Evolutionary conservation across 1,139 yeast genomes (phyloP).

Genomic region (Blastobotrys persicus): DNA sequence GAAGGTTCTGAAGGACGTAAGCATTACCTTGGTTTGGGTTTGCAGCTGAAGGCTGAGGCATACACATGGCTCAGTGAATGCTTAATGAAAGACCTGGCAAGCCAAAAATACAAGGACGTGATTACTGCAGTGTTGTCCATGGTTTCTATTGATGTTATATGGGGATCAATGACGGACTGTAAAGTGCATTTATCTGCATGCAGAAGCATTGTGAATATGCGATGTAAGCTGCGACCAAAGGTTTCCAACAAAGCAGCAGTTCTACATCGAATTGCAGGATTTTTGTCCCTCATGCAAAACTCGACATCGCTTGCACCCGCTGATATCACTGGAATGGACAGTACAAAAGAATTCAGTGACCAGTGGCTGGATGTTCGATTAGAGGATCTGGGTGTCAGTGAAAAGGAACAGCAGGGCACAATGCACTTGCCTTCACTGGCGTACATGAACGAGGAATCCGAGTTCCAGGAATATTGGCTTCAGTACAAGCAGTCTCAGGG

Average conservation of each 20-base stretch:
- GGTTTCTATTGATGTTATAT: slow-evolving; percentile 84
- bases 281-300: slow-evolving; percentile 72
- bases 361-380: slow-evolving; percentile 29
- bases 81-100: slow-evolving; percentile 43
- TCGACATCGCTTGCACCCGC: slow-evolving; percentile 34
- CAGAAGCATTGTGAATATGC: slow-evolving; percentile 67
- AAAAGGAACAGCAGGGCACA: background rate
- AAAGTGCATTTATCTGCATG: slow-evolving; percentile 72
- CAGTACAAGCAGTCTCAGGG: slow-evolving; percentile 19
- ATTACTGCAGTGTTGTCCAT: slow-evolving; percentile 79
- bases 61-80: slow-evolving; percentile 64
- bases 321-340: slow-evolving; percentile 15
- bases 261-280: slow-evolving; percentile 74
- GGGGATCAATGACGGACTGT: slow-evolving; percentile 92
- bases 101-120: slow-evolving; percentile 80
- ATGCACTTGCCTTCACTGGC: slow-evolving; percentile 20
- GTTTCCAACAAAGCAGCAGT: slow-evolving; percentile 73
- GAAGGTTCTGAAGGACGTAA: slow-evolving; percentile 59
- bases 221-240: slow-evolving; percentile 64
- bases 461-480: slow-evolving; percentile 32
- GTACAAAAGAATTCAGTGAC: slow-evolving; percentile 18
- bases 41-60: slow-evolving; percentile 72
- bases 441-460: slow-evolving; percentile 30
- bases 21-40: slow-evolving; percentile 68
- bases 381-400: slow-evolving; percentile 26